Percentiles rank a stretch among this genome's conserved stretches.
phyloP scores from a whole-genome alignment of 208 protist genomes.

The Leishmania guyanensis region DNA sequence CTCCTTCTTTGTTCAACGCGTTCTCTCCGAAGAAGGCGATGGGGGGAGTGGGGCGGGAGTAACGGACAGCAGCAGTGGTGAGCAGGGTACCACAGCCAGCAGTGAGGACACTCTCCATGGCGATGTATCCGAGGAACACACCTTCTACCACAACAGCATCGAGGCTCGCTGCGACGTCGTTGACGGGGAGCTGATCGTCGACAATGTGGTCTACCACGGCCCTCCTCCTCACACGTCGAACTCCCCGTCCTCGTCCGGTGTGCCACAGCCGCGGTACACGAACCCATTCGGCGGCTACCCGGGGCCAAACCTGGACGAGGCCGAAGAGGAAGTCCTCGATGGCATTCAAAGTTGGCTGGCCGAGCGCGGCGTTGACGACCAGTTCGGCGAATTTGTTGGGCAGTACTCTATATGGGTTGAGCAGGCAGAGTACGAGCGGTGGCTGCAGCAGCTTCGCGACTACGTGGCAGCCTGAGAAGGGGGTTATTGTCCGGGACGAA shows the following conservation, averaged over 20 bases:
- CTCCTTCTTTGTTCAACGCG: slow-evolving; percentile 74
- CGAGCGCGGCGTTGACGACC: slow-evolving; percentile 81
- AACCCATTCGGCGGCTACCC: slow-evolving; percentile 76
- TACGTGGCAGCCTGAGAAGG: slow-evolving; percentile 76
- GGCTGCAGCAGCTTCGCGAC: slow-evolving; percentile 82
- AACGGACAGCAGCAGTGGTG: not conserved
- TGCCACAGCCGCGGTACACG: slow-evolving; percentile 42
- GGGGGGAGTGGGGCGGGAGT: not conserved
- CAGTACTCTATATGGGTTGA: slow-evolving; percentile 84
- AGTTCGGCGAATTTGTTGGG: slow-evolving; percentile 80
- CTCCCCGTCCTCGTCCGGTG: not conserved
- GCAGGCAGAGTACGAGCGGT: slow-evolving; percentile 87
- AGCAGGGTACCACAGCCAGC: not conserved
- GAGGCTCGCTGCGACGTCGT: slow-evolving; percentile 80
- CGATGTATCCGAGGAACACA: slow-evolving; percentile 36
- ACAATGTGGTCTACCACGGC: slow-evolving; percentile 76
- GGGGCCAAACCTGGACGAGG: slow-evolving; percentile 77
- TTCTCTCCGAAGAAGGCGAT: slow-evolving; percentile 8
- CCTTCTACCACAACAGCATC: slow-evolving; percentile 70
- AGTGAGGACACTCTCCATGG: not conserved
- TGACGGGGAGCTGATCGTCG: slow-evolving; percentile 77
- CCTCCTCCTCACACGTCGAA: not conserved
- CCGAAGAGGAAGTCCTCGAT: slow-evolving; percentile 84
- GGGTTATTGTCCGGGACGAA: not conserved
- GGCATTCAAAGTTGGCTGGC: slow-evolving; percentile 79